These are phyloP conservation scores for Paecilomyces niveus DNA, from an alignment of 2,329 filamentous ascomycete species.

Conservation along the genomic window DNA sequence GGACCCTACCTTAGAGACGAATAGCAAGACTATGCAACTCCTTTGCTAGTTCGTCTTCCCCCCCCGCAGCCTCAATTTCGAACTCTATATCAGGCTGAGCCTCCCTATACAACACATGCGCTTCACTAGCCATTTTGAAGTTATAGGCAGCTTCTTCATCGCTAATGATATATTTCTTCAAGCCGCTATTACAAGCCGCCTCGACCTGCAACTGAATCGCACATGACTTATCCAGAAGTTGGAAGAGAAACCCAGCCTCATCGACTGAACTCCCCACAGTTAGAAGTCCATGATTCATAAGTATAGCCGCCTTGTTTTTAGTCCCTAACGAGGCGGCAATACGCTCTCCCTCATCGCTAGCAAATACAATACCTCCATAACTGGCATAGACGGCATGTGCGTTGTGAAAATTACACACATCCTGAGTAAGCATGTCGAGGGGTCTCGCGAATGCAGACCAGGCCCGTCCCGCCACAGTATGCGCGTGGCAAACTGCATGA, in stretches of 20 bases:
- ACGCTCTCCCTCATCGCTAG: slow-evolving; percentile 51
- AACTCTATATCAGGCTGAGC: too few relatives aligned
- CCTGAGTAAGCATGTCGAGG: slow-evolving; percentile 60
- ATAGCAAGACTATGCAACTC: too few relatives aligned
- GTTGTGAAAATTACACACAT: slow-evolving; percentile 15
- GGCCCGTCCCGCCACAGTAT: slow-evolving; percentile 59
- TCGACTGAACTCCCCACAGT: slow-evolving; percentile 64
- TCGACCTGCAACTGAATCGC: too few relatives aligned
- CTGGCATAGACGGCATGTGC: slow-evolving; percentile 56
- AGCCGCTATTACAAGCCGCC: too few relatives aligned
- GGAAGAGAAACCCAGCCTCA: slow-evolving; percentile 61
- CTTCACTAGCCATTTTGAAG: too few relatives aligned
- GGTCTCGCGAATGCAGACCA: slow-evolving; percentile 59
- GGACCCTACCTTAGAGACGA: too few relatives aligned
- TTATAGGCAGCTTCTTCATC: too few relatives aligned
- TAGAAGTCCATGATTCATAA: slow-evolving; percentile 62
- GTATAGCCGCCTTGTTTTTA: slow-evolving; percentile 50
- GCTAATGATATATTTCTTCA: too few relatives aligned
- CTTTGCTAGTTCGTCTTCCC: too few relatives aligned
- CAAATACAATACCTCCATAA: slow-evolving; percentile 56
- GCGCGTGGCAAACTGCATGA: slow-evolving; percentile 61
- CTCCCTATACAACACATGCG: too few relatives aligned
- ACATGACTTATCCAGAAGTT: too few relatives aligned
- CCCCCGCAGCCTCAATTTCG: too few relatives aligned
- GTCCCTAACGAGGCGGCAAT: slow-evolving; percentile 54